Base-by-base conservation (phyloP, 345 rosid species). In the Hevea brasiliensis region DNA sequence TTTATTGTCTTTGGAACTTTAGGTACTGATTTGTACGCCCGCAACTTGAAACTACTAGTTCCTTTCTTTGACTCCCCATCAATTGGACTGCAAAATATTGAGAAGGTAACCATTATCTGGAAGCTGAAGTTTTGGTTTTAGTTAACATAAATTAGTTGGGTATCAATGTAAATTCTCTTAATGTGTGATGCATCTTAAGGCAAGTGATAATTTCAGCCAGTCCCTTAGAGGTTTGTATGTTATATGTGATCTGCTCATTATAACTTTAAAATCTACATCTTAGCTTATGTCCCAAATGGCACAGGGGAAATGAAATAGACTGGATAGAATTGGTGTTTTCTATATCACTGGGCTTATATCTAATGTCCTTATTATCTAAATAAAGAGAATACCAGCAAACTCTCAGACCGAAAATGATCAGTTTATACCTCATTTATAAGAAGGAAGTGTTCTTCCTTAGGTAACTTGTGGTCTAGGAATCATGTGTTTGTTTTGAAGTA, bases 61-160 rank as follows among this genome's bases (percentile, higher is more conserved):
- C 97, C 97, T 45, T 94, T 94, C 88, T 89, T 94, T 17, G 91
- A 86, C 61, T 64, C 63, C 64, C 93, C 98, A 59, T 87, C 91
- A 20, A 89, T 92, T 83, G 88, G 65, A 79, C 79, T 94, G 65
- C 79, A 77, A 78, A 72, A 67, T 62, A 90, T 92, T 40, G 84
- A 90, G 72, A 86, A 90, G 98, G 96, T 92, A 83, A 24, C 6
- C 63, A 18, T 41, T 41, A 40, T 37, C 32, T 67, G 50, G 13
- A 10, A 73, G 74, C 68, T 72, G 29, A 55, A 48, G 37, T 62
- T 32, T 27, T 18, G 59, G 54, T 53, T 54, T 50, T 17, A 55
- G 27, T 59, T 27, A 26, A 74, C 29, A 29, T 13, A 15, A 57
- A 72, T 59, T 24, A 9, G 37, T 37, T 57, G n/a, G 18, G 26